Conservation (phyloP, 768 basidiomycete species). For the Suillus tomentosus region DNA sequence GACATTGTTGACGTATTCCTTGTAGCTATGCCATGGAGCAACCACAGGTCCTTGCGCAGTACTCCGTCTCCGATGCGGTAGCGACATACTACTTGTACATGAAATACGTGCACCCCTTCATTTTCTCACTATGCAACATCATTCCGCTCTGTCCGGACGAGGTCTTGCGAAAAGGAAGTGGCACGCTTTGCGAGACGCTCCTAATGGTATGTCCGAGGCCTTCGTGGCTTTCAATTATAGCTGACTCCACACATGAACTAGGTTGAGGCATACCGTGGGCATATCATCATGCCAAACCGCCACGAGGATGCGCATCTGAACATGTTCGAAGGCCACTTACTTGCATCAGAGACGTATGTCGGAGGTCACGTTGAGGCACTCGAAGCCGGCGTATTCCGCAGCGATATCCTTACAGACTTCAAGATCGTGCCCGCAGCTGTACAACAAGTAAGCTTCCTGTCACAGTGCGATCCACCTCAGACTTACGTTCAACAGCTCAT, state of each 20-base stretch:
- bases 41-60: constrained; percentile 91
- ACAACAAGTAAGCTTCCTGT: constrained; percentile 52
- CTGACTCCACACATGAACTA: constrained; percentile 36
- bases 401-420: constrained; percentile 94
- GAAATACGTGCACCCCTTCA: constrained; percentile 99
- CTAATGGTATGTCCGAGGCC: constrained; percentile 75
- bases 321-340: constrained; percentile 95
- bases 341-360: constrained; percentile 97
- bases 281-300: constrained; percentile 97
- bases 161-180: constrained; percentile 92
- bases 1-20: not conserved
- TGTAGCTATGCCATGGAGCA: constrained; percentile 93
- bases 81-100: constrained; percentile 99
- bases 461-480: not conserved
- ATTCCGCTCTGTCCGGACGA: constrained; percentile 97
- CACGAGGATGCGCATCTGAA: constrained; percentile 92
- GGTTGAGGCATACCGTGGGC: constrained; percentile 93
- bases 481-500: constrained; percentile 62
- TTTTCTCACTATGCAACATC: constrained; percentile 98
- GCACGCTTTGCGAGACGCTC: constrained; percentile 95
- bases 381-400: constrained; percentile 97
- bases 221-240: not conserved
- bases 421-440: constrained; percentile 88
- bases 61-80: constrained; percentile 99
- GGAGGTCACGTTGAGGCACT: constrained; percentile 98